Conservation (phyloP, 2,329 filamentous ascomycete species). For the Fusarium sp. region DNA sequence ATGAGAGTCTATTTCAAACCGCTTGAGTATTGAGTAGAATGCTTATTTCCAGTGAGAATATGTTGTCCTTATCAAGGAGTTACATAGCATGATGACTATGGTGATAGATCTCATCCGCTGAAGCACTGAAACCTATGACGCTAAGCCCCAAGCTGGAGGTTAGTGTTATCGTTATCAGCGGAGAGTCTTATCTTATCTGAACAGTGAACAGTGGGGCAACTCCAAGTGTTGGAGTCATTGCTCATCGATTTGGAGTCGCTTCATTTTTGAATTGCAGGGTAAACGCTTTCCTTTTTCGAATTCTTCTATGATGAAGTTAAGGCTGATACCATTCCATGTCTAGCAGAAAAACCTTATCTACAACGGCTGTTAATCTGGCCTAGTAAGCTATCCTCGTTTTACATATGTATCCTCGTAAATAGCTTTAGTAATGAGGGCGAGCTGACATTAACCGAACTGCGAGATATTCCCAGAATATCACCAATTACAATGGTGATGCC, state of each 20-base stretch:
- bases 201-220: background rate
- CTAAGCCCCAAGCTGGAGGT: slow-evolving; percentile 1
- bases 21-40: too few species aligned
- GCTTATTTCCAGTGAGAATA: background rate
- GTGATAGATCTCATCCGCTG: background rate
- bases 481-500: too few species aligned
- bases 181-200: background rate
- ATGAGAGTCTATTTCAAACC: too few species aligned
- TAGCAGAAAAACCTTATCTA: too few species aligned
- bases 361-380: too few species aligned
- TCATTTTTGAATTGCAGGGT: background rate
- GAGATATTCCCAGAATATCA: too few species aligned
- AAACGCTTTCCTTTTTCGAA: background rate
- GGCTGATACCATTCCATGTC: background rate
- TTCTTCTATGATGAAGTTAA: background rate
- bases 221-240: background rate
- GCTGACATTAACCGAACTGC: too few species aligned
- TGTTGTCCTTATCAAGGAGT: background rate
- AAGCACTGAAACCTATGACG: background rate
- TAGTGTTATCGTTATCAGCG: background rate
- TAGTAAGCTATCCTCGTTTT: too few species aligned
- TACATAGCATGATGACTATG: background rate
- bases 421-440: too few species aligned
- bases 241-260: background rate
- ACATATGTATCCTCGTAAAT: too few species aligned